Percentiles rank a stretch among this genome's conserved stretches.
Conservation (phyloP, 345 rosid species). For the Brassica cretica region DNA sequence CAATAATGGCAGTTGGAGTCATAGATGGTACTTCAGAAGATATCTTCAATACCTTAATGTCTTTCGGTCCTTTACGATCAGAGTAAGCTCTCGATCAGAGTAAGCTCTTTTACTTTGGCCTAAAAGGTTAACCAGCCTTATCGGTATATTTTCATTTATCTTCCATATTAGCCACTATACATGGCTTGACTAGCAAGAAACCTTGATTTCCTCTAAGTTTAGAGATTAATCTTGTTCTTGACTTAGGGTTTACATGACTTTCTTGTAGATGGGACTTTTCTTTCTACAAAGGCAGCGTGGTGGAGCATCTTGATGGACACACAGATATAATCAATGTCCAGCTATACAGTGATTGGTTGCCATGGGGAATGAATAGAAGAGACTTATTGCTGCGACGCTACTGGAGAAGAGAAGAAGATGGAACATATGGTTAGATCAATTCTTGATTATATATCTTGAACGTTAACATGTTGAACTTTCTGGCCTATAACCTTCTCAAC, state of each 20-base stretch:
- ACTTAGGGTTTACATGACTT: not conserved
- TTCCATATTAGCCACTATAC: not conserved
- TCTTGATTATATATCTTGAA: not conserved
- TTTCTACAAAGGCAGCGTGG: conserved; percentile 63
- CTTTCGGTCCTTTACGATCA: conserved; percentile 76
- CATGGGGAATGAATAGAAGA: conserved; percentile 83
- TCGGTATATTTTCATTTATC: not conserved
- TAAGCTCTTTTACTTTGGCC: conserved; percentile 45
- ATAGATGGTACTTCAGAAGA: conserved; percentile 82
- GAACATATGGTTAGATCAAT: conserved; percentile 75
- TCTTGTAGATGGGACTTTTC: conserved; percentile 91
- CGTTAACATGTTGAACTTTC: not conserved
- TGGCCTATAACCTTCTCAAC: conserved; percentile 14
- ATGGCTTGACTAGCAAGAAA: not conserved
- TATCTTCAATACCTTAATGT: conserved; percentile 74
- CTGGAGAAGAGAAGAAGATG: conserved; percentile 98
- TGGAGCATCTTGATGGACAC: conserved; percentile 94
- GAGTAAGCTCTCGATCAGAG: conserved; percentile 93
- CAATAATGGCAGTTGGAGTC: conserved; percentile 93
- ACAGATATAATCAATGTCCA: conserved; percentile 70
- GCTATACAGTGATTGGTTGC: conserved; percentile 78
- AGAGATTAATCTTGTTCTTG: not conserved
- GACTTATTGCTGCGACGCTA: conserved; percentile 77
- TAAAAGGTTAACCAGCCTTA: not conserved
- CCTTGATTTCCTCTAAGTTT: not conserved